phyloP scores from a whole-genome alignment of 2,329 filamentous ascomycete species.

The Fusarium compactum region DNA sequence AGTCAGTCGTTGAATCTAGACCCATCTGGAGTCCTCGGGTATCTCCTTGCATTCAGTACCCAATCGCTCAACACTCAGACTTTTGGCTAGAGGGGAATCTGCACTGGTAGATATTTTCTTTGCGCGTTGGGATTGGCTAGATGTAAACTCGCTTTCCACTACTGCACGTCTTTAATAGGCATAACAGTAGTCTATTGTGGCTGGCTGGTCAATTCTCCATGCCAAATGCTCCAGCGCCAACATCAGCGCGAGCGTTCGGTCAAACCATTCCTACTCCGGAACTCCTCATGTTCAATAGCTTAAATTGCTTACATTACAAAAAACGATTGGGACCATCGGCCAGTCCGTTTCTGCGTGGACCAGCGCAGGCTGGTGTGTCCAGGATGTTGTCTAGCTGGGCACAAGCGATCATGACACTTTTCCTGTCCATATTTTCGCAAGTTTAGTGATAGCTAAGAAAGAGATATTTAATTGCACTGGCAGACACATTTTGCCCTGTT shows the following conservation, averaged over 20 bases:
- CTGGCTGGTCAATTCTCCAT: slow-evolving; percentile 30
- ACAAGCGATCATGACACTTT: background rate
- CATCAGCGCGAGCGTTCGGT: background rate
- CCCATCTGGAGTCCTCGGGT: slow-evolving; percentile 7
- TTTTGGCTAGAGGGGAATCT: slow-evolving; percentile 4
- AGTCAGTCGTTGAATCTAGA: slow-evolving; percentile 1
- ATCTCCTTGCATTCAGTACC: slow-evolving; percentile 2
- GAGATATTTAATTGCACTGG: background rate
- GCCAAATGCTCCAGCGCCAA: slow-evolving; percentile 6
- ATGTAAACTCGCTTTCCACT: slow-evolving; percentile 3
- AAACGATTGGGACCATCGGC: background rate
- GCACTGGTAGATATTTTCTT: background rate
- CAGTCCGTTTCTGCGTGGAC: background rate
- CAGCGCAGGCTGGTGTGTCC: background rate
- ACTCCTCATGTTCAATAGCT: slow-evolving; percentile 2
- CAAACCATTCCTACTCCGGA: slow-evolving; percentile 37
- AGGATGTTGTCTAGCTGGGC: background rate
- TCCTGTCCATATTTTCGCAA: background rate
- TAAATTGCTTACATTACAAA: background rate
- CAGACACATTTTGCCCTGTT: background rate
- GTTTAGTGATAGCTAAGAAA: background rate
- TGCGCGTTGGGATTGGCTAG: slow-evolving; percentile 7
- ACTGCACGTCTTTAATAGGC: slow-evolving; percentile 17
- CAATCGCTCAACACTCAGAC: slow-evolving; percentile 2
- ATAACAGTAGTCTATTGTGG: slow-evolving; percentile 27